Percentiles rank a stretch among this genome's conserved stretches.
Evolutionary conservation across 2,329 filamentous ascomycete species (phyloP).

Genomic region (Arthrobotrys iridis): DNA sequence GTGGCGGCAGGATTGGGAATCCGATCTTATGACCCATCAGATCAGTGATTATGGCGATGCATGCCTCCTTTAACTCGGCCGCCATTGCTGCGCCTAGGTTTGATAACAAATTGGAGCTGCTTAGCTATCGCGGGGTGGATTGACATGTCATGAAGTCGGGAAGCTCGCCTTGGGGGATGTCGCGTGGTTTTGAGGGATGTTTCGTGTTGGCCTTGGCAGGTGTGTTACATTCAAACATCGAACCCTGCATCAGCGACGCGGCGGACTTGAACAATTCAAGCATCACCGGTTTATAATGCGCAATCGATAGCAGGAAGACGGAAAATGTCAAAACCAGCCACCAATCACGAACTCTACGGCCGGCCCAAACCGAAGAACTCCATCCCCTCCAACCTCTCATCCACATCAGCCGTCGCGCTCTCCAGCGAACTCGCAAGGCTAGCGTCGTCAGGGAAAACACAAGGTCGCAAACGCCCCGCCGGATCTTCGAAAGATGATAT

Average conservation of each 20-base stretch:
- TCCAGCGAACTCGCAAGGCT: conserved; percentile 78
- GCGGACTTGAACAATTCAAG: not conserved
- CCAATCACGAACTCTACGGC: conserved; percentile 73
- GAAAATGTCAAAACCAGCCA: conserved; percentile 70
- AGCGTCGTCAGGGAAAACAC: conserved; percentile 35
- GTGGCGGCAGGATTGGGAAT: conserved; percentile 44
- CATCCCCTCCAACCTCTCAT: conserved; percentile 67
- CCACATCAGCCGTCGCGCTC: conserved; percentile 81
- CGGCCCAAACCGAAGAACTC: conserved; percentile 76
- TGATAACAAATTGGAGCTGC: too few species aligned
- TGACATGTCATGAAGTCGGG: not conserved
- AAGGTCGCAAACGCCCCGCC: conserved; percentile 37
- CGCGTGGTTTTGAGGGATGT: conserved; percentile 25
- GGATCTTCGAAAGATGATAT: conserved; percentile 48
- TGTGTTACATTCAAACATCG: not conserved
- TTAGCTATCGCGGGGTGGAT: not conserved
- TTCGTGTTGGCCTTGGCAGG: not conserved
- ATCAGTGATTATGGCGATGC: conserved; percentile 40
- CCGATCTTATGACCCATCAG: conserved; percentile 44
- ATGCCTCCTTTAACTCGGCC: conserved; percentile 24
- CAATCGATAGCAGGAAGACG: conserved; percentile 13
- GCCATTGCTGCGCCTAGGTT: conserved; percentile 31
- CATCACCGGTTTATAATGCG: conserved; percentile 15
- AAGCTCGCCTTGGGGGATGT: not conserved
- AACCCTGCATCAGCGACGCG: conserved; percentile 25